Evolutionary conservation across 768 basidiomycete genomes (phyloP), one percentile per base, ranked within the genome.

Genomic region (Sporobolomyces pararoseus): DNA sequence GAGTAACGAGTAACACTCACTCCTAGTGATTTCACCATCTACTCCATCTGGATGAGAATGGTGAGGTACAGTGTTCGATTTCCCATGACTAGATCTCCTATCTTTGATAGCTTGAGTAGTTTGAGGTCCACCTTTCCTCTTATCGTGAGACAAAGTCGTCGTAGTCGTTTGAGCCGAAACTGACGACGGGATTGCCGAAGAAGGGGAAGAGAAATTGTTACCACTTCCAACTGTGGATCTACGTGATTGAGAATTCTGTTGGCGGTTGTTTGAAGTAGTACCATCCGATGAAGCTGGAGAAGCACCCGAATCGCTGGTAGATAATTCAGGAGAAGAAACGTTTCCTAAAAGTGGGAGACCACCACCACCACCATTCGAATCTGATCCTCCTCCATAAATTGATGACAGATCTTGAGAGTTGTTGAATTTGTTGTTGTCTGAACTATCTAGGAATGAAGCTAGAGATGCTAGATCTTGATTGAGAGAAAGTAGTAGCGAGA

Each of bases 41-140:
- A 59, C 55, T 16, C 39, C 70, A 12, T 55, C 52, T 57, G 62
- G 53, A 23, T 58, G 60, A 47, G 47, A 44, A 32, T 66, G 64
- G 55, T 69, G 63, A 25, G 47, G n/a, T 1, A 12, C 32, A 7
- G 44, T 42, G 14, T 19, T 35, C 3, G 27, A 60, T 42, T 19
- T 35, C 23, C 39, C 37, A n/a, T 25, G 34, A 12, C 29, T n/a
- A 29, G 52, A 23, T 31, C 58, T 52, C 21, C 54, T 37, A 57
- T 71, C 70, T 62, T 71, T 71, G 62, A 67, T 50, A 13, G 70
- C 70, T 29, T 60, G 62, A 14, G 49, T 29, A 14, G 21, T n/a
- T 7, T 19, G 5, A 0, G 47, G 9, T 14, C 42, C 50, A 16
- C 23, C 32, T 51, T 71, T 71, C 39, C 70, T 52, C 61, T 71